Percentiles rank a stretch among this genome's conserved stretches.
Evolutionary conservation across 345 rosid species (phyloP).

Genomic region (Streptanthus diversifolius): DNA sequence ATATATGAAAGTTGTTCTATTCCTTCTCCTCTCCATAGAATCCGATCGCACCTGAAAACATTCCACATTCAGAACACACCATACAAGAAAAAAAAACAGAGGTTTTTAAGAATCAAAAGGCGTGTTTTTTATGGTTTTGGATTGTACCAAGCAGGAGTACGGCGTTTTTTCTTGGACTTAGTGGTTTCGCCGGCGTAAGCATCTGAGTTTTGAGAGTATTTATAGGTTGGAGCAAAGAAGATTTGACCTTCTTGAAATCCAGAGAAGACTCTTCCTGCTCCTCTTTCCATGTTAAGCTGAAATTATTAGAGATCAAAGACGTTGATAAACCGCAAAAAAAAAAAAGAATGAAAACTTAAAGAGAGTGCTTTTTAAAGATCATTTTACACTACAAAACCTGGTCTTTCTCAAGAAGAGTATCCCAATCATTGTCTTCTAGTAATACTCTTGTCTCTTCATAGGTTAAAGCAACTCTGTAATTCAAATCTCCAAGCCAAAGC

Average conservation of each 20-base stretch:
- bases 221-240: conserved; percentile 86
- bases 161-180: conserved; percentile 87
- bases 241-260: conserved; percentile 82
- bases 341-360: not conserved
- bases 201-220: conserved; percentile 81
- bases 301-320: not conserved
- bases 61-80: not conserved
- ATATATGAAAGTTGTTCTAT: conserved; percentile 74
- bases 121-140: not conserved
- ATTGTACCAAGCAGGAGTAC: conserved; percentile 94
- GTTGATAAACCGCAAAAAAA: not conserved
- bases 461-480: conserved; percentile 73
- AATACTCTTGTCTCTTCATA: conserved; percentile 72
- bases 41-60: conserved; percentile 81
- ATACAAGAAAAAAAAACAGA: not conserved
- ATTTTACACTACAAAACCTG: conserved; percentile 52
- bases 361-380: not conserved
- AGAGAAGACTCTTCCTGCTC: conserved; percentile 75
- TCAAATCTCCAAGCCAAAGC: conserved; percentile 93
- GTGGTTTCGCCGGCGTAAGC: conserved; percentile 81
- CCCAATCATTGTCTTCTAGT: conserved; percentile 80
- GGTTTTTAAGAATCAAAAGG: not conserved
- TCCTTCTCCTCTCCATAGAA: conserved; percentile 77
- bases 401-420: conserved; percentile 69
- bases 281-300: conserved; percentile 82